Evolutionary conservation across 2,329 filamentous ascomycete species (phyloP), one percentile per base, ranked within the genome.

Genomic region (Akanthomyces lecanii): DNA sequence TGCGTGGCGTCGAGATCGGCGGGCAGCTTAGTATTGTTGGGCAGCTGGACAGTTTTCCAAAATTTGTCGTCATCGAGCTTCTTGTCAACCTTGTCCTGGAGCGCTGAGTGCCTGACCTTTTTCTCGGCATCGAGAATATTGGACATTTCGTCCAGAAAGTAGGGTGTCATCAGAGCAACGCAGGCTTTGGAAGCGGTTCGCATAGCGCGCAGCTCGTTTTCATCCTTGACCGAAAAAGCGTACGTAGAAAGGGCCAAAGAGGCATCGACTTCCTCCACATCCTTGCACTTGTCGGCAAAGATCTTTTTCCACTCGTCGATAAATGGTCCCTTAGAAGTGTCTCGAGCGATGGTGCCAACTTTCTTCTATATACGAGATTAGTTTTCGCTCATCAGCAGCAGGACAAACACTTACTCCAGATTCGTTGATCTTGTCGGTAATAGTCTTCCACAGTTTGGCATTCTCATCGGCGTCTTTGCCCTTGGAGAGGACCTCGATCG

Each of bases 121-220:
- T 97, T 97, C 76, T 98, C 96, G 68, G 93, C 89, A 72, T 99
- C 95, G 65, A 99, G 86, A 59, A 98, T 89, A 69, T 90, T 89
- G 57, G 94, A 97, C 93, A 99, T 98, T 75, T 97, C 93, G 73
- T 99, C 95, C 67, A 99, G 88, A 75, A 98, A 98, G 77, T 95
- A 99, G 64, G 94, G 92, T 57, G 92, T 92, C 88, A 98, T 96
- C 65, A 98, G 81, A 64, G 92, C 93, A 67, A 96, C 94, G 69
- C 93, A 97, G 53, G 95, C 94, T 73, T 95, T 90, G 62, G 95
- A 95, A 5, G 94, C 92, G 69, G 94, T 96, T 72, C 96, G 89
- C 84, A 99, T 97, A 12, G 91, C 89, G 68, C 94, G 91, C 68
- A 99, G 82, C 77, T 99, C 95, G 71, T 89, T 90, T 75, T 97